phyloP scores from a whole-genome alignment of 2,329 filamentous ascomycete species.

The Diaporthe sp. region DNA sequence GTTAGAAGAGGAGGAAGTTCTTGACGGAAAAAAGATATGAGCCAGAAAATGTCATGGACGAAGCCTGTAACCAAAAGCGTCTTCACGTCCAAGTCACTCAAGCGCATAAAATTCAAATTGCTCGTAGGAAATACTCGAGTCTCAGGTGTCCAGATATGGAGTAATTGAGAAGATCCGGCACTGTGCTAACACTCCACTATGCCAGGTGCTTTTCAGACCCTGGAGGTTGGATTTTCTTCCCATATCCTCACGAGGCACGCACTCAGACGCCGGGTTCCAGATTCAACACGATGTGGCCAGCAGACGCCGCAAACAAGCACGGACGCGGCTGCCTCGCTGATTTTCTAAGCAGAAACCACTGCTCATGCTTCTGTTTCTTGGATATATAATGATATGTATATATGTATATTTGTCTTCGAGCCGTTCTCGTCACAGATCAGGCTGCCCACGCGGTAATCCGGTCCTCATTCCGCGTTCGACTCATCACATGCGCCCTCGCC shows the following conservation, averaged over 20 bases:
- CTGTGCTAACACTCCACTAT: neutral
- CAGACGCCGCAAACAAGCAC: neutral
- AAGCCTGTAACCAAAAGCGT: neutral
- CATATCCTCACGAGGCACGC: neutral
- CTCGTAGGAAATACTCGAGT: no score
- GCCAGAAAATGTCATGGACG: neutral
- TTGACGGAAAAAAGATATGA: no score
- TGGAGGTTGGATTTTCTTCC: neutral
- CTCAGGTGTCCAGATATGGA: neutral
- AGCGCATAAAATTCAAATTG: neutral
- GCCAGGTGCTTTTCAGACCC: no score
- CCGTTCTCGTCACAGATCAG: constrained; percentile 14
- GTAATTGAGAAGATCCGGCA: neutral
- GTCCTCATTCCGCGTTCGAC: neutral
- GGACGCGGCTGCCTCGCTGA: neutral
- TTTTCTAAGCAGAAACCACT: neutral
- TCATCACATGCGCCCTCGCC: neutral
- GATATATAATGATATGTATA: neutral
- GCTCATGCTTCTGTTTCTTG: constrained; percentile 1
- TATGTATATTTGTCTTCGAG: constrained; percentile 6
- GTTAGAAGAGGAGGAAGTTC: no score
- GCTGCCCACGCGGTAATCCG: neutral
- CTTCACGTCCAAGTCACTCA: neutral
- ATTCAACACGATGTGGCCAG: neutral
- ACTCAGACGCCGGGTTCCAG: neutral